phyloP scores from a whole-genome alignment of 2,329 filamentous ascomycete species.

The Trichoderma simmonsii region DNA sequence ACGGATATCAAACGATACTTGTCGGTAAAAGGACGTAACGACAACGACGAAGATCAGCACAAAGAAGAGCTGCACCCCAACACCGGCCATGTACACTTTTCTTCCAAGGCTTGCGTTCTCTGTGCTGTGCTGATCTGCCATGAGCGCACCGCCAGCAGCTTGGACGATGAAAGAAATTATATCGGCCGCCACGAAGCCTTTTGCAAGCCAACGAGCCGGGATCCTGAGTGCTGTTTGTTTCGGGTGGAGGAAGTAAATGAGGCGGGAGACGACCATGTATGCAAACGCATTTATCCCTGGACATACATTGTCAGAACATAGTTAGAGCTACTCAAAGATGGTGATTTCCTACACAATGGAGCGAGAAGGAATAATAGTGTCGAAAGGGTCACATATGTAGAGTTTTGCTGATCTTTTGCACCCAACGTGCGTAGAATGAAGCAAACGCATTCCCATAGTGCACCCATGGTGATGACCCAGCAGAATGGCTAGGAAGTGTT shows the following conservation, averaged over 20 bases:
- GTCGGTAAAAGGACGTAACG: slow-evolving; percentile 35
- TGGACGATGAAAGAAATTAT: slow-evolving; percentile 48
- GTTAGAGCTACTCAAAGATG: neutral
- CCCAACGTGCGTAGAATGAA: slow-evolving; percentile 38
- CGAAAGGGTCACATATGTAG: slow-evolving; percentile 29
- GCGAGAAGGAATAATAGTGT: slow-evolving; percentile 40
- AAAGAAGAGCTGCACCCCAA: slow-evolving; percentile 37
- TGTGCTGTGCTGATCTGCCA: slow-evolving; percentile 28
- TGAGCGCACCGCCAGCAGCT: slow-evolving; percentile 37
- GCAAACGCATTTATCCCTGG: slow-evolving; percentile 43
- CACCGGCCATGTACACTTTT: slow-evolving; percentile 39
- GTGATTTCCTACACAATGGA: slow-evolving; percentile 34
- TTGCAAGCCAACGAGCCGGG: slow-evolving; percentile 38
- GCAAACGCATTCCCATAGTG: slow-evolving; percentile 37
- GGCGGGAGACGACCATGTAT: slow-evolving; percentile 43
- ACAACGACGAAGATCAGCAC: slow-evolving; percentile 38
- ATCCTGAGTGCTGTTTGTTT: slow-evolving; percentile 36
- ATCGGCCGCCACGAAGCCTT: slow-evolving; percentile 47
- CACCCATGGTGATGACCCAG: slow-evolving; percentile 42
- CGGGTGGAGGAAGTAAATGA: slow-evolving; percentile 39
- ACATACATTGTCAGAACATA: slow-evolving; percentile 3
- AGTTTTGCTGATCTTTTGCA: slow-evolving; percentile 37
- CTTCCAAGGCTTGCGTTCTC: slow-evolving; percentile 33
- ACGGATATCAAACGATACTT: slow-evolving; percentile 23
- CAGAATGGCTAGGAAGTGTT: slow-evolving; percentile 24